Percentiles rank a stretch among this genome's conserved stretches.
phyloP scores from a whole-genome alignment of 1,284 basidiomycete genomes.

The Fomitopsis betulina region DNA sequence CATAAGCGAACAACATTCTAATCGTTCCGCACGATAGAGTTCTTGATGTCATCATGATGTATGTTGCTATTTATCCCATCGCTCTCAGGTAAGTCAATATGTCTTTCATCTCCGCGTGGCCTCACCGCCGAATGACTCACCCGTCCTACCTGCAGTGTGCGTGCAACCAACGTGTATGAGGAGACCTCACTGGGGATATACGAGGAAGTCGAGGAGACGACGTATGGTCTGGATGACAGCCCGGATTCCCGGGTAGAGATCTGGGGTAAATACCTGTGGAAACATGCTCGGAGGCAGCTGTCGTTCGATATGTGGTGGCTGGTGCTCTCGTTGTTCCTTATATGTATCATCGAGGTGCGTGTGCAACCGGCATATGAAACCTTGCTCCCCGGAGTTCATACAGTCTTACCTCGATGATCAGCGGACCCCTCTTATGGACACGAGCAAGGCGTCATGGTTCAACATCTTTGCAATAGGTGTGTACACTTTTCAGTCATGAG shows the following conservation, averaged over 20 bases:
- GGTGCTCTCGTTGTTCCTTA: slow-evolving; percentile 68
- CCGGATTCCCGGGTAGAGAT: slow-evolving; percentile 48
- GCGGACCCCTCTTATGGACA: slow-evolving; percentile 46
- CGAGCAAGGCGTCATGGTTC: slow-evolving; percentile 50
- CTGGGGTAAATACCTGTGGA: slow-evolving; percentile 74
- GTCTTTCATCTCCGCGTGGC: neutral
- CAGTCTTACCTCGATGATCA: slow-evolving; percentile 21
- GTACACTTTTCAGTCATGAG: neutral
- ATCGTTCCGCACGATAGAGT: slow-evolving; percentile 42
- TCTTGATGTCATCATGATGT: slow-evolving; percentile 89
- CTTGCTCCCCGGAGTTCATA: neutral
- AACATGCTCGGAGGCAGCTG: slow-evolving; percentile 83
- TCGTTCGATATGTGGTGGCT: slow-evolving; percentile 96
- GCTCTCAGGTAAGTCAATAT: slow-evolving; percentile 53
- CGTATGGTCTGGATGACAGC: slow-evolving; percentile 38
- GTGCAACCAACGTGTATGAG: slow-evolving; percentile 99
- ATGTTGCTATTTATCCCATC: slow-evolving; percentile 73
- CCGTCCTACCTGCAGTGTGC: slow-evolving; percentile 49
- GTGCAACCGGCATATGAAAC: neutral
- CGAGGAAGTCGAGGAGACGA: slow-evolving; percentile 41
- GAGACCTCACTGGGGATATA: slow-evolving; percentile 83
- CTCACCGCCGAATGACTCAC: no score
- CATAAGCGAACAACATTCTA: neutral
- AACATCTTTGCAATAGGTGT: slow-evolving; percentile 48
- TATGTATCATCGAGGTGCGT: slow-evolving; percentile 85